These are phyloP conservation scores for Epithele typhae DNA, from an alignment of 768 basidiomycete genomes.

Conservation along the genomic window DNA sequence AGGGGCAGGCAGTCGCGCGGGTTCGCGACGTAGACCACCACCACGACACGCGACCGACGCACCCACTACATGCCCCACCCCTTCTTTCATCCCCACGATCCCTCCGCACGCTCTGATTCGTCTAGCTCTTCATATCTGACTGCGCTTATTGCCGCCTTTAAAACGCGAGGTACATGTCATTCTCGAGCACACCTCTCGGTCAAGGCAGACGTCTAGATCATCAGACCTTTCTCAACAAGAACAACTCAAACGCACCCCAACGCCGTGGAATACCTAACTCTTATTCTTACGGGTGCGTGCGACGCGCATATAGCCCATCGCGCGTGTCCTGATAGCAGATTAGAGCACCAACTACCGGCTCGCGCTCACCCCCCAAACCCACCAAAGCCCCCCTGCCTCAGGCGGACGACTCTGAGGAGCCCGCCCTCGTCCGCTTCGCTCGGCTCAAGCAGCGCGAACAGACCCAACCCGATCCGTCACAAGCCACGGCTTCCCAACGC, in stretches of 20 bases:
- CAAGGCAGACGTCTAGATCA: constrained; percentile 87
- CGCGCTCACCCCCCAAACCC: constrained; percentile 59
- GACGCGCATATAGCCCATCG: constrained; percentile 18
- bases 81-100: constrained; percentile 1
- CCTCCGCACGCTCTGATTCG: not conserved
- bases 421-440: constrained; percentile 43
- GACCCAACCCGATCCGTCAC: constrained; percentile 18
- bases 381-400: constrained; percentile 31
- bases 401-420: constrained; percentile 42
- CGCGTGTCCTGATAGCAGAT: constrained; percentile 18
- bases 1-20: constrained; percentile 4
- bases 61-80: constrained; percentile 12
- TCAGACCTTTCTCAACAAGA: constrained; percentile 68
- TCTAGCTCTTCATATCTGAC: not conserved
- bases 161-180: constrained; percentile 61
- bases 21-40: constrained; percentile 10
- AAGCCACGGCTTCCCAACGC: constrained; percentile 25
- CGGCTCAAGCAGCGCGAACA: constrained; percentile 44
- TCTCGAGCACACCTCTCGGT: constrained; percentile 77
- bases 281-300: constrained; percentile 65
- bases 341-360: constrained; percentile 52
- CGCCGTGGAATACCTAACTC: constrained; percentile 48
- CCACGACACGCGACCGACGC: constrained; percentile 17
- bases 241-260: constrained; percentile 30
- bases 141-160: constrained; percentile 3